Evolutionary conservation across 1,284 basidiomycete species (phyloP).

Genomic region (Cutaneotrichosporon sp.): DNA sequence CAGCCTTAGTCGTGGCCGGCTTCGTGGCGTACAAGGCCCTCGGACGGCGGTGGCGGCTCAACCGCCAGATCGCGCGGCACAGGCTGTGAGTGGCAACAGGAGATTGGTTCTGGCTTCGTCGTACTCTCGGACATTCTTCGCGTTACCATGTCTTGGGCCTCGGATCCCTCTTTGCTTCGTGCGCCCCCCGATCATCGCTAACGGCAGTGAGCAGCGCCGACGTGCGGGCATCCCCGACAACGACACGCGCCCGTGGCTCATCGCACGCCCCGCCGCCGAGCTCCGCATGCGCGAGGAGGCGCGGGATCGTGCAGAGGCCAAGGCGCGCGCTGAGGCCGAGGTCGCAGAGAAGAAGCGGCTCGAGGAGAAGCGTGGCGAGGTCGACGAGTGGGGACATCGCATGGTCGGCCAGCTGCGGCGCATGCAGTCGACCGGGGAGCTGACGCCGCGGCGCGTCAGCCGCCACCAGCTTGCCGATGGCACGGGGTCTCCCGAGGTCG

Average conservation of each 20-base stretch:
- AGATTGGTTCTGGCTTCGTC: not conserved
- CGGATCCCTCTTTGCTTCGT: not conserved
- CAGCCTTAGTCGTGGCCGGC: not conserved
- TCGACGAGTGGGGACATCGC: slow-evolving; percentile 21
- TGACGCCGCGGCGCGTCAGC: slow-evolving; percentile 8
- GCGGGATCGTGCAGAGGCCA: not conserved
- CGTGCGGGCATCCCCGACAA: slow-evolving; percentile 28
- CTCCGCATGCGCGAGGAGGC: slow-evolving; percentile 23
- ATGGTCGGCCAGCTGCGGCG: slow-evolving; percentile 15
- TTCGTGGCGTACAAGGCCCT: slow-evolving; percentile 5
- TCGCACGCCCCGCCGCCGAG: slow-evolving; percentile 25
- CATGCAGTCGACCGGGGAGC: slow-evolving; percentile 14
- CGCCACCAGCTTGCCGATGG: slow-evolving; percentile 16
- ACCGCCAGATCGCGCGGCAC: slow-evolving; percentile 9
- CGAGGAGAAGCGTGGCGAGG: slow-evolving; percentile 18
- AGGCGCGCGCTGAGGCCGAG: slow-evolving; percentile 1
- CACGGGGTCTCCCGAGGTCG: not conserved
- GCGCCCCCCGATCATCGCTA: not conserved
- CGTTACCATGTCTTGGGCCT: not conserved
- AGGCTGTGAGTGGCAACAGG: slow-evolving; percentile 10
- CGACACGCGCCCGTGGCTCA: slow-evolving; percentile 26
- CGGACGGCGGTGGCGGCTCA: slow-evolving; percentile 3
- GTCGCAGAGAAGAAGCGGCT: slow-evolving; percentile 13
- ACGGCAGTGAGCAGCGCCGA: slow-evolving; percentile 24
- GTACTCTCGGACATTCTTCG: too few relatives aligned